Conservation (phyloP, 2,329 filamentous ascomycete genomes). For the Aspergillus persii region DNA sequence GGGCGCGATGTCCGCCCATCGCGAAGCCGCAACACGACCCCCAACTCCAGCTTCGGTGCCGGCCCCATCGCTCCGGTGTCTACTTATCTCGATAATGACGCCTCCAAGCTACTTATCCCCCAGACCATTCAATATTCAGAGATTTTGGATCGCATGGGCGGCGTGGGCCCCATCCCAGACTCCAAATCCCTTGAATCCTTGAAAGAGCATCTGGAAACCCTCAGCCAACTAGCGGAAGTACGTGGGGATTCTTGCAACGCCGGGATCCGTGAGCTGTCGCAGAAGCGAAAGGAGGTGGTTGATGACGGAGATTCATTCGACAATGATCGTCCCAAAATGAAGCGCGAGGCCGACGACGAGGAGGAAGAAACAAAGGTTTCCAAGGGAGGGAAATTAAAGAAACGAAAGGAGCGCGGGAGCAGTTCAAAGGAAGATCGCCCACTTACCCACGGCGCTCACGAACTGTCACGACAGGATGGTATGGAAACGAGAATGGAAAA, state of each 20-base stretch:
- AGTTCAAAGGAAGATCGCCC: slow-evolving; percentile 60
- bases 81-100: slow-evolving; percentile 56
- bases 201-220: slow-evolving; percentile 53
- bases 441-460: slow-evolving; percentile 61
- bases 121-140: slow-evolving; percentile 55
- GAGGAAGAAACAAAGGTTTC: slow-evolving; percentile 46
- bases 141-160: slow-evolving; percentile 55
- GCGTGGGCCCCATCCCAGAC: slow-evolving; percentile 48
- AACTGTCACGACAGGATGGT: slow-evolving; percentile 63
- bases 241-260: slow-evolving; percentile 59
- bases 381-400: slow-evolving; percentile 68
- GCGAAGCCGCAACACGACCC: slow-evolving; percentile 63
- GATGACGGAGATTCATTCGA: slow-evolving; percentile 50
- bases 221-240: slow-evolving; percentile 57
- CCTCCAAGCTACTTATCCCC: slow-evolving; percentile 48
- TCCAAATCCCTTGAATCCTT: slow-evolving; percentile 49
- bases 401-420: slow-evolving; percentile 67
- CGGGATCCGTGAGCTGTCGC: slow-evolving; percentile 58
- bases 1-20: slow-evolving; percentile 53
- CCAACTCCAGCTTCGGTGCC: slow-evolving; percentile 53
- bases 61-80: slow-evolving; percentile 39
- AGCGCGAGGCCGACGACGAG: slow-evolving; percentile 45
- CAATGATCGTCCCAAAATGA: slow-evolving; percentile 48
- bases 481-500: slow-evolving; percentile 57
- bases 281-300: slow-evolving; percentile 56